Evolutionary conservation across 352 stramenopile species (phyloP).

Genomic region (Pythium aphanidermatum): DNA sequence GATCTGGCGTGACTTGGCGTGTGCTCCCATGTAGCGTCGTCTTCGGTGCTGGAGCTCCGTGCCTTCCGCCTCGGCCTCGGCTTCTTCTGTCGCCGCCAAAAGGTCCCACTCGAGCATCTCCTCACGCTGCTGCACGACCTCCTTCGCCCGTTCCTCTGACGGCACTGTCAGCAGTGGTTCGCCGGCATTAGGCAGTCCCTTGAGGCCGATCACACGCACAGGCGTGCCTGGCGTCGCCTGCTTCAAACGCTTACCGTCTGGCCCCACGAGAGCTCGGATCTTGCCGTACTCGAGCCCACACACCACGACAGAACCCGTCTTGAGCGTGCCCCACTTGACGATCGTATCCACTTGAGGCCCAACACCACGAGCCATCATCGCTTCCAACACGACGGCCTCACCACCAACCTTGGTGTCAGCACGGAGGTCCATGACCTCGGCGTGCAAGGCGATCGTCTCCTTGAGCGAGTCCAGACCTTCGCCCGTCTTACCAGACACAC

Average conservation of each 20-base stretch:
- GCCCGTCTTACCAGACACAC: slow-evolving; percentile 95
- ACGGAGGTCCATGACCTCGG: slow-evolving; percentile 95
- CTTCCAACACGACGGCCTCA: slow-evolving; percentile 96
- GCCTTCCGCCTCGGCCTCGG: slow-evolving; percentile 35
- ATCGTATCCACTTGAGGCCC: slow-evolving; percentile 94
- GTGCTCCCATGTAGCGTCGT: slow-evolving; percentile 44
- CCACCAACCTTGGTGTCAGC: slow-evolving; percentile 85
- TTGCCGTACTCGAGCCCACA: slow-evolving; percentile 94
- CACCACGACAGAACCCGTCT: slow-evolving; percentile 92
- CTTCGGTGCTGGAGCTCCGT: slow-evolving; percentile 18
- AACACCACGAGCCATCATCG: slow-evolving; percentile 90
- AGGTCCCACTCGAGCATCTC: slow-evolving; percentile 74
- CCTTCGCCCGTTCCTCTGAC: slow-evolving; percentile 72
- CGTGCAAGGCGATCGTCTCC: slow-evolving; percentile 94
- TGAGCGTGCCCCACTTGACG: slow-evolving; percentile 96
- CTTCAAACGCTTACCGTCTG: slow-evolving; percentile 83
- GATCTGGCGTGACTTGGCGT: slow-evolving; percentile 59
- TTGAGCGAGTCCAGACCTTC: slow-evolving; percentile 94
- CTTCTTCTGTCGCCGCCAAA: slow-evolving; percentile 52
- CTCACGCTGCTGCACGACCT: slow-evolving; percentile 64
- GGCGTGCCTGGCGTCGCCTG: slow-evolving; percentile 87
- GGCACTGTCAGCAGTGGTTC: slow-evolving; percentile 68
- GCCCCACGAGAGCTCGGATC: slow-evolving; percentile 73
- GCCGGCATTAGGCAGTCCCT: slow-evolving; percentile 74
- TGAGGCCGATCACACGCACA: slow-evolving; percentile 85